phyloP scores from a whole-genome alignment of 495 filamentous ascomycete genomes.

The Patellaria atrata region DNA sequence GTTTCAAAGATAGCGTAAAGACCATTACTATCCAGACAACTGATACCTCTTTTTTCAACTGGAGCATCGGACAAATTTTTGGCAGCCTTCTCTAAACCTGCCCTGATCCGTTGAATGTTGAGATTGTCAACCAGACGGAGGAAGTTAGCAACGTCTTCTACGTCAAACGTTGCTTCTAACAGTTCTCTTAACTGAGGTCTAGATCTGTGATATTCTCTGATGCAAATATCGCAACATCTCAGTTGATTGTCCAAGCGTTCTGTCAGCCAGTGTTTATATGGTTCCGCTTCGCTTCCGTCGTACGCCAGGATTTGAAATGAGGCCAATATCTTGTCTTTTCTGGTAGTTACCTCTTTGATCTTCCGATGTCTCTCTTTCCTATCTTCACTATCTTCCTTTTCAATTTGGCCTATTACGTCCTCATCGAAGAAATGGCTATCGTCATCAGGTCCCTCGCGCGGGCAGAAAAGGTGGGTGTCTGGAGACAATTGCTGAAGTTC shows the following conservation, averaged over 20 bases:
- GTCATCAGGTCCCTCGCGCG: conserved; percentile 20
- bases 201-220: conserved; percentile 63
- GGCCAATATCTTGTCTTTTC: conserved; percentile 44
- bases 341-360: conserved; percentile 33
- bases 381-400: conserved; percentile 7
- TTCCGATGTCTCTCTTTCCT: conserved; percentile 11
- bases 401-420: conserved; percentile 14
- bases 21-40: conserved; percentile 34
- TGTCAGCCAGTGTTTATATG: conserved; percentile 44
- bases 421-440: conserved; percentile 23
- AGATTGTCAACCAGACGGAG: conserved; percentile 39
- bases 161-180: conserved; percentile 38
- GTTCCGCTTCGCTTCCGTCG: conserved; percentile 43
- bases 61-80: conserved; percentile 35
- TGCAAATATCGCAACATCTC: conserved; percentile 61
- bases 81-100: conserved; percentile 37
- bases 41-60: conserved; percentile 33
- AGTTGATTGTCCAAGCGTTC: conserved; percentile 40
- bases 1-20: conserved; percentile 50
- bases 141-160: conserved; percentile 46
- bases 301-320: conserved; percentile 56
- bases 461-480: conserved; percentile 28
- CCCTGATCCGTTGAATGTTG: conserved; percentile 48
- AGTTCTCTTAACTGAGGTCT: conserved; percentile 42
- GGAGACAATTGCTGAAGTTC: conserved; percentile 20